A percentile compares a stretch with the other conserved stretches of the same genome.
These are phyloP conservation scores for Dioscorea cayenensis DNA, from an alignment of 116 monocot genomes.

Conservation along the genomic window DNA sequence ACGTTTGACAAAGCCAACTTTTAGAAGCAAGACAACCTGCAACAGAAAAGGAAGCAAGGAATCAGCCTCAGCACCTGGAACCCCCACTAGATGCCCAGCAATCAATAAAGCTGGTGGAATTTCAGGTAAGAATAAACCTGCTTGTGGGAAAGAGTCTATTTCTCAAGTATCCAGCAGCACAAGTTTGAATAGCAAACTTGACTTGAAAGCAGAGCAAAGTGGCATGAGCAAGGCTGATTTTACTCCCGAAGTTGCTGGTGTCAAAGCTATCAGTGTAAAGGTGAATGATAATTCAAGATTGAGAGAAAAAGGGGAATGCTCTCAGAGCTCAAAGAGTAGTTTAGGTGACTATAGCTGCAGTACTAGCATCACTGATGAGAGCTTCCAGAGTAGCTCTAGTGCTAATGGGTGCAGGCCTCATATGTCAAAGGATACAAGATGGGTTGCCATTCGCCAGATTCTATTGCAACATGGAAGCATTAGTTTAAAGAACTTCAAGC, in stretches of 20 bases:
- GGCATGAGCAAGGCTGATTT: slow-evolving; percentile 16
- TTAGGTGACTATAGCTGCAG: slow-evolving; percentile 74
- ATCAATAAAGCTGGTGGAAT: slow-evolving; percentile 3
- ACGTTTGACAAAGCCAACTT: slow-evolving; percentile 16
- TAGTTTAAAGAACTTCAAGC: slow-evolving; percentile 75
- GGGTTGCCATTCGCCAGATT: slow-evolving; percentile 58
- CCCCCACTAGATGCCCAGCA: slow-evolving; percentile 10
- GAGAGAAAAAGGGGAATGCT: slow-evolving; percentile 72
- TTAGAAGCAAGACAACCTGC: slow-evolving; percentile 20
- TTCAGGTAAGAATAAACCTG: slow-evolving; percentile 12
- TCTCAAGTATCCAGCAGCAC: slow-evolving; percentile 14
- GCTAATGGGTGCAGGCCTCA: slow-evolving; percentile 59
- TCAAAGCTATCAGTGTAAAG: slow-evolving; percentile 16
- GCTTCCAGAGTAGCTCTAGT: slow-evolving; percentile 55
- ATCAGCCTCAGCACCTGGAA: slow-evolving; percentile 14
- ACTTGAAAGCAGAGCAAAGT: neutral
- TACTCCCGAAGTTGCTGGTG: slow-evolving; percentile 10
- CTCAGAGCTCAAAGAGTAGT: slow-evolving; percentile 89
- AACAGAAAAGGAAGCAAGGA: slow-evolving; percentile 44
- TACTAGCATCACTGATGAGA: slow-evolving; percentile 74
- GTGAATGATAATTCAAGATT: slow-evolving; percentile 24
- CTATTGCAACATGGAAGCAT: slow-evolving; percentile 50
- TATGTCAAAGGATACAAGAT: slow-evolving; percentile 89
- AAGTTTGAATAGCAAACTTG: slow-evolving; percentile 9
- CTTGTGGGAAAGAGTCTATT: slow-evolving; percentile 13